phyloP scores from a whole-genome alignment of 495 filamentous ascomycete genomes.

The Aspergillus ellipticus region DNA sequence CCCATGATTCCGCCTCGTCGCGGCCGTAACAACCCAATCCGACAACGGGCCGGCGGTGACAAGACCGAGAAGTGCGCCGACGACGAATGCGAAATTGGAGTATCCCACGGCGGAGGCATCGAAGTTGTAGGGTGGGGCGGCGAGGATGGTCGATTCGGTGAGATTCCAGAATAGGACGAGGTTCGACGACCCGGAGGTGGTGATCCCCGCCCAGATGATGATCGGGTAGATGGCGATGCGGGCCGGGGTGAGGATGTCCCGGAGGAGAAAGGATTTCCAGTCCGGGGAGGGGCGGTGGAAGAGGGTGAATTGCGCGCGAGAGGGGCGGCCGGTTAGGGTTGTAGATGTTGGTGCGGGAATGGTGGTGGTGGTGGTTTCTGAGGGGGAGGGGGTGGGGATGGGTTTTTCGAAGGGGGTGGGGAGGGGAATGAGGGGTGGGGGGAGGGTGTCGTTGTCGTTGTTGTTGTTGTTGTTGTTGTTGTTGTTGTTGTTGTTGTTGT shows the following conservation, averaged over 20 bases:
- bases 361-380: not conserved
- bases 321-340: constrained; percentile 31
- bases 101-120: constrained; percentile 40
- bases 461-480: not conserved
- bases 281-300: constrained; percentile 38
- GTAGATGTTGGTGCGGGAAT: too few relatives aligned
- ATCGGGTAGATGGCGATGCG: constrained; percentile 54
- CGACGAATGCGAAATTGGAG: constrained; percentile 36
- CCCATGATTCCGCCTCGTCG: constrained; percentile 48
- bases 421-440: too few relatives aligned
- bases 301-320: constrained; percentile 41
- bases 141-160: constrained; percentile 50
- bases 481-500: not conserved
- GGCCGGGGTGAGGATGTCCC: constrained; percentile 43
- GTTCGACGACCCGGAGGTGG: constrained; percentile 48
- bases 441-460: not conserved
- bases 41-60: constrained; percentile 51
- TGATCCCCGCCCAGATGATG: constrained; percentile 48
- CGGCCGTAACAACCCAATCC: constrained; percentile 50
- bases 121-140: constrained; percentile 50
- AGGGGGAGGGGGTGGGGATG: constrained; percentile 19
- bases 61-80: constrained; percentile 44
- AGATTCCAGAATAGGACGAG: constrained; percentile 54
- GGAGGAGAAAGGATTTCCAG: constrained; percentile 30
- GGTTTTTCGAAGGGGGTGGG: not conserved